These are phyloP conservation scores for Saccharomycopsis sp. DNA, from an alignment of 805 yeast genomes.

Conservation along the genomic window DNA sequence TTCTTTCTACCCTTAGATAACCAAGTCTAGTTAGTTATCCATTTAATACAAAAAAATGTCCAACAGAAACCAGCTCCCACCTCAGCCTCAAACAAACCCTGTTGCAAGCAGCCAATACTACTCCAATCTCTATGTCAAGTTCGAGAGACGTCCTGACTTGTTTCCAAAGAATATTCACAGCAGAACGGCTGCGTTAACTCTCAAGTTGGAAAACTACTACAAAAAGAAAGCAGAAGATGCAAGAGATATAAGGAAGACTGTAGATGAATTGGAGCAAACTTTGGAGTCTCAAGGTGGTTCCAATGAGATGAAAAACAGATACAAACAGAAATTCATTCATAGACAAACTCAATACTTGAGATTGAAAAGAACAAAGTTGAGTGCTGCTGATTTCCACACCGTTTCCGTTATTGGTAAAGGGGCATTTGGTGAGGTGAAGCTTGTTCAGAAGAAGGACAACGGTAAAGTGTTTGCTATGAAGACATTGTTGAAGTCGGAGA, in stretches of 20 bases:
- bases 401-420: constrained; percentile 94
- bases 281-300: constrained; percentile 58
- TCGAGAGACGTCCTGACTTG: constrained; percentile 76
- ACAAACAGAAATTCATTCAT: constrained; percentile 71
- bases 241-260: constrained; percentile 88
- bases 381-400: constrained; percentile 77
- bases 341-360: constrained; percentile 84
- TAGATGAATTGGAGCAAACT: constrained; percentile 73
- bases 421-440: constrained; percentile 93
- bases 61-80: too few species aligned
- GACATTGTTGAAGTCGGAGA: constrained; percentile 80
- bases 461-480: constrained; percentile 96
- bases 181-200: constrained; percentile 72
- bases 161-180: constrained; percentile 71
- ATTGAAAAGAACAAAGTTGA: constrained; percentile 71
- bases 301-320: constrained; percentile 79
- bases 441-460: constrained; percentile 87
- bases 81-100: too few species aligned
- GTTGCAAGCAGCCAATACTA: constrained; percentile 12
- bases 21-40: too few species aligned
- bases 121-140: constrained; percentile 41
- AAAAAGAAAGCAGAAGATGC: constrained; percentile 84
- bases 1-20: too few species aligned
- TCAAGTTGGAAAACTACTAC: constrained; percentile 76
- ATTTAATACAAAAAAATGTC: too few species aligned